Percentiles rank a stretch among this genome's conserved stretches.
phyloP scores from a whole-genome alignment of 1,139 yeast genomes.

The Saccharomyces hybrid region DNA sequence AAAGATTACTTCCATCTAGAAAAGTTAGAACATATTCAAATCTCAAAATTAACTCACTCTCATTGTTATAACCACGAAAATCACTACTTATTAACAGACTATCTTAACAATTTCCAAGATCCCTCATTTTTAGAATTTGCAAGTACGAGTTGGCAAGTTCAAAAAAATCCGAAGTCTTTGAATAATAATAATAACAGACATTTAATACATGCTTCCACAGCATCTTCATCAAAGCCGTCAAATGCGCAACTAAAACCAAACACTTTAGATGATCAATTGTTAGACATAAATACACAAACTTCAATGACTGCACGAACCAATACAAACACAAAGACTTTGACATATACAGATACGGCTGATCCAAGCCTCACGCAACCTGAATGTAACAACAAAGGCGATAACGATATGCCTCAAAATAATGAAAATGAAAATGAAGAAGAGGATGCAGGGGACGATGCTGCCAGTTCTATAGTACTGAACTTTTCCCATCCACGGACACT shows the following conservation, averaged over 20 bases:
- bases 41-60: constrained; percentile 24
- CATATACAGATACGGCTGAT: not conserved
- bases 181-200: not conserved
- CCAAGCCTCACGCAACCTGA: not conserved
- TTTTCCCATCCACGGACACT: constrained; percentile 11
- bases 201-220: not conserved
- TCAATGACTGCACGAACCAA: not conserved
- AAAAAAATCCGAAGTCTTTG: not conserved
- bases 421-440: constrained; percentile 3
- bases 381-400: constrained; percentile 2
- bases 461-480: constrained; percentile 21
- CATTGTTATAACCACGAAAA: constrained; percentile 28
- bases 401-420: not conserved
- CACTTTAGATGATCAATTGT: not conserved
- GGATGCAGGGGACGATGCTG: constrained; percentile 11
- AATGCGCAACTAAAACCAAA: not conserved
- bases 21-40: constrained; percentile 23
- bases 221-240: not conserved
- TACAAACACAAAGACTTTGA: not conserved
- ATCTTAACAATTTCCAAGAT: constrained; percentile 25
- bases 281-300: not conserved
- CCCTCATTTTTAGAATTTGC: constrained; percentile 20
- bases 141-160: constrained; percentile 2
- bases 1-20: constrained; percentile 28
- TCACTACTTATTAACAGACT: constrained; percentile 29